A percentile compares a stretch with the other conserved stretches of the same genome.
These are phyloP conservation scores for Suillus bovinus DNA, from an alignment of 768 basidiomycete genomes.

Conservation along the genomic window DNA sequence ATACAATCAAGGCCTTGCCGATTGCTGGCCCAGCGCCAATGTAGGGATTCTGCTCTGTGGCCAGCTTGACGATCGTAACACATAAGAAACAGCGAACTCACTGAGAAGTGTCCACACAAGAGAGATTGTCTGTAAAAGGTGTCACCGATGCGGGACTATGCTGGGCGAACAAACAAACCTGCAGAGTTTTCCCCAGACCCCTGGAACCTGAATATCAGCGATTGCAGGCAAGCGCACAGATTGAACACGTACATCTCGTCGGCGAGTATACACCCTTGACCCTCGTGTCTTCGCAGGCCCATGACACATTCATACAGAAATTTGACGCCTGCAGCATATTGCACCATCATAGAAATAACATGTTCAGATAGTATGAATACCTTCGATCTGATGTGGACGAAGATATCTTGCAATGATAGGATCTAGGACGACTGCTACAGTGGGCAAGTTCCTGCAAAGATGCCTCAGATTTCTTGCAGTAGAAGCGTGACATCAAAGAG, in stretches of 20 bases:
- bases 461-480: constrained; percentile 7
- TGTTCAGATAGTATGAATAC: constrained; percentile 32
- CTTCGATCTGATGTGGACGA: constrained; percentile 90
- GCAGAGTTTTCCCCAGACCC: constrained; percentile 97
- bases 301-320: constrained; percentile 97
- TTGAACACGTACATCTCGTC: constrained; percentile 78
- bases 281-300: constrained; percentile 89
- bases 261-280: constrained; percentile 92
- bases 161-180: constrained; percentile 40
- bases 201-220: constrained; percentile 37
- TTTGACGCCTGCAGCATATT: constrained; percentile 53
- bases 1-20: constrained; percentile 88
- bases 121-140: constrained; percentile 69
- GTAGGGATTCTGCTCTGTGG: constrained; percentile 82
- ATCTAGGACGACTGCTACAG: constrained; percentile 88
- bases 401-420: constrained; percentile 76
- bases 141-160: constrained; percentile 14
- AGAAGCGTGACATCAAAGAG: constrained; percentile 10
- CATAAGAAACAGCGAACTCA: constrained; percentile 37
- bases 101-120: constrained; percentile 92
- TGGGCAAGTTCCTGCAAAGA: constrained; percentile 50
- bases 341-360: not conserved
- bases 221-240: not conserved
- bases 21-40: constrained; percentile 53
- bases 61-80: constrained; percentile 2